Evolutionary conservation across 2,329 filamentous ascomycete species (phyloP).

Genomic region (Diaporthe sp.): DNA sequence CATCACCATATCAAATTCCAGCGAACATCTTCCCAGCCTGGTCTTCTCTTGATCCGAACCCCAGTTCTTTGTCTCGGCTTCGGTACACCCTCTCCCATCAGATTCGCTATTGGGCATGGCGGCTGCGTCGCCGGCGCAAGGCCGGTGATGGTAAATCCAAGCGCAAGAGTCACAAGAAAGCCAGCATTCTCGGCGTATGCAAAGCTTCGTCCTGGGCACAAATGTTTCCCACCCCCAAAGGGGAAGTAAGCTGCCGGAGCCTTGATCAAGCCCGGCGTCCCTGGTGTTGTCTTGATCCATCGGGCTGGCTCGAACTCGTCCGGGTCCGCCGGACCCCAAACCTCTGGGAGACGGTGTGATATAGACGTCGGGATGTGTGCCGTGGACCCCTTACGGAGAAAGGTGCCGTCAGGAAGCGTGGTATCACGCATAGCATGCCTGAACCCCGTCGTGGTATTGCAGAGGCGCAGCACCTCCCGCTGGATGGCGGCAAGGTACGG

Average conservation of each 20-base stretch:
- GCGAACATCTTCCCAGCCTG: conserved; percentile 13
- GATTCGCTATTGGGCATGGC: neutral
- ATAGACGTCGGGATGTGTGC: conserved; percentile 5
- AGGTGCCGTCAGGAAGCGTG: conserved; percentile 7
- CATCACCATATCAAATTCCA: conserved; percentile 16
- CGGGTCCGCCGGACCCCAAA: neutral
- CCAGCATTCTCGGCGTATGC: conserved; percentile 13
- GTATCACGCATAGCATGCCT: conserved; percentile 6
- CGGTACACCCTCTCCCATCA: conserved; percentile 11
- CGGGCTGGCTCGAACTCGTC: conserved; percentile 16
- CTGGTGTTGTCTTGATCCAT: neutral
- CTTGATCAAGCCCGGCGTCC: neutral
- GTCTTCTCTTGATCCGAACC: neutral
- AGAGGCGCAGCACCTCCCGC: conserved; percentile 18
- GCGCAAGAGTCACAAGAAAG: neutral
- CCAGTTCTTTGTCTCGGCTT: neutral
- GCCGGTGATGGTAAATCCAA: conserved; percentile 10
- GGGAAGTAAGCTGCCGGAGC: conserved; percentile 11
- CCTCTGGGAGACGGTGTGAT: neutral
- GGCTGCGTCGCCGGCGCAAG: conserved; percentile 1
- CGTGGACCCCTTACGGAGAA: neutral
- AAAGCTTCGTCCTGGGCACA: neutral
- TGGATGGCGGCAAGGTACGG: conserved; percentile 17
- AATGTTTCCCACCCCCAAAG: neutral
- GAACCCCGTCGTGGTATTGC: conserved; percentile 17